Percentiles rank a stretch among this genome's conserved stretches.
Evolutionary conservation across 176 grass and related monocot genomes (phyloP).

Genomic region (Stipa capillata): DNA sequence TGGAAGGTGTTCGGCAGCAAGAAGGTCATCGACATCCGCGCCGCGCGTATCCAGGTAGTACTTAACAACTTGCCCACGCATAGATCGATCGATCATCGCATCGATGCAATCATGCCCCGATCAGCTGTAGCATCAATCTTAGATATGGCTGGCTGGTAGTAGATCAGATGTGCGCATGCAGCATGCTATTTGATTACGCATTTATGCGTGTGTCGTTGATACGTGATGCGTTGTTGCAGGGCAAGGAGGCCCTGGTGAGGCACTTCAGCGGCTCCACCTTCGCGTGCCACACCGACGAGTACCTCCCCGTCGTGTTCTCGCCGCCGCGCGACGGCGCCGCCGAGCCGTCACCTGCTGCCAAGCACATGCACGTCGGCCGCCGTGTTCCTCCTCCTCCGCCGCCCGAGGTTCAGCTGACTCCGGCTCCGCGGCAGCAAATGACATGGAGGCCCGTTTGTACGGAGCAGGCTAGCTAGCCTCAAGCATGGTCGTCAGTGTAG

Average conservation of each 20-base stretch:
- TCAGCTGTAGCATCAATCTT: not conserved
- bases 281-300: constrained; percentile 35
- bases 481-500: not conserved
- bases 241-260: constrained; percentile 23
- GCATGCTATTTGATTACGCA: too few species aligned
- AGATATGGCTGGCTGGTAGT: too few species aligned
- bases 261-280: constrained; percentile 31
- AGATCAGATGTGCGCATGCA: too few species aligned
- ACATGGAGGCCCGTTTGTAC: not conserved
- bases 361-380: not conserved
- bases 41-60: constrained; percentile 53
- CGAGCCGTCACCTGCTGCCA: not conserved
- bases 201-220: not conserved
- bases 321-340: constrained; percentile 44
- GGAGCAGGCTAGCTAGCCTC: too few species aligned
- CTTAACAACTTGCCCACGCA: not conserved
- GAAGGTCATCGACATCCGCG: constrained; percentile 40
- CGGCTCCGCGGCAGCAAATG: not conserved
- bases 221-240: constrained; percentile 20
- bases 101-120: not conserved
- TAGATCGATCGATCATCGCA: not conserved
- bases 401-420: not conserved
- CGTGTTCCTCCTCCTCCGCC: not conserved
- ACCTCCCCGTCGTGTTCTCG: constrained; percentile 40
- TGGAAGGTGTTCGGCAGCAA: constrained; percentile 42